Conservation (phyloP, 1,284 basidiomycete species). For the Sporisorium scitamineum region DNA sequence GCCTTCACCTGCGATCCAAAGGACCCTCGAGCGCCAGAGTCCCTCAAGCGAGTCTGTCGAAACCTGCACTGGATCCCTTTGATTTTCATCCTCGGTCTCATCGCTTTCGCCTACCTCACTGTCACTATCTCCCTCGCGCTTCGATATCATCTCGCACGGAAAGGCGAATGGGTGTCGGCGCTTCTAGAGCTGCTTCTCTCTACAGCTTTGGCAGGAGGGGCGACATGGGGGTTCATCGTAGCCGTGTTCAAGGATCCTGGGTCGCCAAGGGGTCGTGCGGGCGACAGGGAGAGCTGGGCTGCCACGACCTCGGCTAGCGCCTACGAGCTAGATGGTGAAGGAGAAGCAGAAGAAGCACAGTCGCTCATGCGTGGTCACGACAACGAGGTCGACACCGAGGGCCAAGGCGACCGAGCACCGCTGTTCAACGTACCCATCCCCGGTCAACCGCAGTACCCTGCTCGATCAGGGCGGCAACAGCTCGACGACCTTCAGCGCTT, state of each 20-base stretch:
- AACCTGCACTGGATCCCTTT: conserved; percentile 48
- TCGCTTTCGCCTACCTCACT: conserved; percentile 47
- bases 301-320: conserved; percentile 5
- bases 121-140: conserved; percentile 43
- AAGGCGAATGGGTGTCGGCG: conserved; percentile 30
- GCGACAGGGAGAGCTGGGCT: conserved; percentile 21
- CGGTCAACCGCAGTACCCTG: conserved; percentile 50
- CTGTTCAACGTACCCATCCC: conserved; percentile 47
- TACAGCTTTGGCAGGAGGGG: conserved; percentile 42
- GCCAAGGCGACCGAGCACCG: conserved; percentile 19
- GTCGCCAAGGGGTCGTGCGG: conserved; percentile 8
- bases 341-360: conserved; percentile 23
- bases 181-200: conserved; percentile 39
- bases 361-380: conserved; percentile 19
- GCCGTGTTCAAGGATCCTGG: conserved; percentile 53
- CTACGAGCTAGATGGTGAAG: conserved; percentile 22
- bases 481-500: conserved; percentile 41
- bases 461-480: conserved; percentile 52
- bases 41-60: conserved; percentile 25
- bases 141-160: conserved; percentile 29
- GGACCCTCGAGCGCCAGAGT: conserved; percentile 29
- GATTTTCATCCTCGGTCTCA: conserved; percentile 42
- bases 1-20: conserved; percentile 48
- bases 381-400: conserved; percentile 5
- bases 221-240: conserved; percentile 48